These are phyloP conservation scores for Solanum pinnatisectum DNA, from an alignment of 257 asterid genomes.

Conservation along the genomic window DNA sequence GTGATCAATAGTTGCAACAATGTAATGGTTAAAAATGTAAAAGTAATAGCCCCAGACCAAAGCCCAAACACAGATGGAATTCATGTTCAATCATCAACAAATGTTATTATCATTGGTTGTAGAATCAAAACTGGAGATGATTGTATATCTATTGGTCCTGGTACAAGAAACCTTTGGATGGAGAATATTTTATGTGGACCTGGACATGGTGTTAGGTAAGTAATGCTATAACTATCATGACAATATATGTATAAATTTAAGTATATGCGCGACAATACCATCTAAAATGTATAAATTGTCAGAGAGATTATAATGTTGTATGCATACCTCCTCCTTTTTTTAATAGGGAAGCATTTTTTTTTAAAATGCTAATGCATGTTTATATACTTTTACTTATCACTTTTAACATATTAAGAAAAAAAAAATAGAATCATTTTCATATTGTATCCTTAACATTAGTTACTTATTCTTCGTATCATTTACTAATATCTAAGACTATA, in stretches of 20 bases:
- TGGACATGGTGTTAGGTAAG: slow-evolving; percentile 67
- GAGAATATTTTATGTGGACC: slow-evolving; percentile 59
- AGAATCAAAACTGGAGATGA: slow-evolving; percentile 51
- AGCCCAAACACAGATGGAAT: slow-evolving; percentile 72
- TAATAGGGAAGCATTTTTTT: no score
- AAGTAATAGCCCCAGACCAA: slow-evolving; percentile 34
- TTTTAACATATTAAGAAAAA: not conserved
- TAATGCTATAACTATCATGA: no score
- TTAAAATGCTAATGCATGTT: no score
- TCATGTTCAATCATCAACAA: slow-evolving; percentile 47
- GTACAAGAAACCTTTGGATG: slow-evolving; percentile 51
- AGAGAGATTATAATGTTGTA: not conserved
- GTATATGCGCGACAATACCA: not conserved
- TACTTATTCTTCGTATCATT: no score
- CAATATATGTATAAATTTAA: no score
- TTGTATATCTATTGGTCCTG: slow-evolving; percentile 63
- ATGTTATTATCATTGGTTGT: slow-evolving; percentile 25
- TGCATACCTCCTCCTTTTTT: not conserved
- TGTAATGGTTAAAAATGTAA: slow-evolving; percentile 36
- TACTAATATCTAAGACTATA: no score
- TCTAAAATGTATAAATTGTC: not conserved
- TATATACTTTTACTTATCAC: not conserved
- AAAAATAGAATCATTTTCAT: no score
- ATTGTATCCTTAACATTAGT: no score
- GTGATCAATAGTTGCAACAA: slow-evolving; percentile 59